A percentile compares a stretch with the other conserved stretches of the same genome.
Evolutionary conservation across 768 basidiomycete genomes (phyloP).

Genomic region (Thelephora ganbajun): DNA sequence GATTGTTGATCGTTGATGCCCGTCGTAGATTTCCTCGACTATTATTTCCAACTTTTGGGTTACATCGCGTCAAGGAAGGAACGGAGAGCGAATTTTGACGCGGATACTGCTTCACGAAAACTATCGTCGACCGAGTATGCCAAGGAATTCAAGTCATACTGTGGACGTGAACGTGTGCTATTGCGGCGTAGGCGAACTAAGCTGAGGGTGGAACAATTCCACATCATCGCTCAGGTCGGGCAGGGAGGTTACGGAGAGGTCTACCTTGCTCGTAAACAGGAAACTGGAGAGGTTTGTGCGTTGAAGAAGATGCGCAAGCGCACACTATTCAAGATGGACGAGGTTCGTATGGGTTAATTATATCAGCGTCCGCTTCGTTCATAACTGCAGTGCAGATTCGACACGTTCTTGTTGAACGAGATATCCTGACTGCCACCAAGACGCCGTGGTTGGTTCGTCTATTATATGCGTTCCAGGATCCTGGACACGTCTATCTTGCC

Average conservation of each 20-base stretch:
- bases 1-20: not conserved
- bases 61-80: slow-evolving; percentile 82
- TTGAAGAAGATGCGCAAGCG: slow-evolving; percentile 95
- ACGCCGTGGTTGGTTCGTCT: slow-evolving; percentile 94
- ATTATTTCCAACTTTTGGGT: slow-evolving; percentile 91
- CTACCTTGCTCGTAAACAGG: slow-evolving; percentile 87
- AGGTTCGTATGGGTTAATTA: slow-evolving; percentile 60
- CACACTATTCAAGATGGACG: slow-evolving; percentile 96
- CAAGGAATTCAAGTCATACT: slow-evolving; percentile 86
- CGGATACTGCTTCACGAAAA: slow-evolving; percentile 60
- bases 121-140: slow-evolving; percentile 39
- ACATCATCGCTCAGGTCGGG: slow-evolving; percentile 96
- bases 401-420: slow-evolving; percentile 96
- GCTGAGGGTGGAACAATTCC: slow-evolving; percentile 87
- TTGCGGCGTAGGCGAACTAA: slow-evolving; percentile 90
- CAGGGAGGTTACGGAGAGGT: slow-evolving; percentile 99
- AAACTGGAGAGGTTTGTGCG: slow-evolving; percentile 93
- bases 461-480: slow-evolving; percentile 94
- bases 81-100: slow-evolving; percentile 69
- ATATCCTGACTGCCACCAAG: slow-evolving; percentile 94
- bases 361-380: slow-evolving; percentile 58
- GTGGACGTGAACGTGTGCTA: slow-evolving; percentile 84
- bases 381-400: slow-evolving; percentile 53
- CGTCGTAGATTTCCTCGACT: slow-evolving; percentile 80
- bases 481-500: slow-evolving; percentile 82